Conservation (phyloP, 257 asterid species). For the Plantago major region DNA sequence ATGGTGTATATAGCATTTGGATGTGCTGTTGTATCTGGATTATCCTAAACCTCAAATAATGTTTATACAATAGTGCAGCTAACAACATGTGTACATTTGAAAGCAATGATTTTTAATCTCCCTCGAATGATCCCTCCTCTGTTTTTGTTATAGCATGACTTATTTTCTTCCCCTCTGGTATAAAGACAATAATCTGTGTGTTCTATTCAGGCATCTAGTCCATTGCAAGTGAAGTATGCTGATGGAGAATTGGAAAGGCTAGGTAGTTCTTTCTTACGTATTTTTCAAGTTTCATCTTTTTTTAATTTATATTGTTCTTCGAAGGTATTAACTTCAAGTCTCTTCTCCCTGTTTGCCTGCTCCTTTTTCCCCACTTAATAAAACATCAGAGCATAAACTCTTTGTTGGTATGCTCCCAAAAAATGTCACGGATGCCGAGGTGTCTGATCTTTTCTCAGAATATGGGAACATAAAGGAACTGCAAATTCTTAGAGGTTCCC, state of each 20-base stretch:
- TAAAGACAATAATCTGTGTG: constrained; percentile 28
- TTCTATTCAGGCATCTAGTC: constrained; percentile 86
- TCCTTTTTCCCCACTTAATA: constrained; percentile 4
- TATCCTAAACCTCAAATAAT: not conserved
- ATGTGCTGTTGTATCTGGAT: not conserved
- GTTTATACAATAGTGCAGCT: constrained; percentile 7
- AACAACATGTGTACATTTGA: not conserved
- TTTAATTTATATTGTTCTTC: constrained; percentile 7
- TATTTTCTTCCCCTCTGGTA: constrained; percentile 29
- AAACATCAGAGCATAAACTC: constrained; percentile 77
- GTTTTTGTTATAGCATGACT: constrained; percentile 12
- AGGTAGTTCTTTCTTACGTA: constrained; percentile 36
- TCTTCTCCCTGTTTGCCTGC: not conserved
- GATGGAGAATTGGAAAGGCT: constrained; percentile 99
- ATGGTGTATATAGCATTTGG: not conserved
- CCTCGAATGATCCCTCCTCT: constrained; percentile 8
- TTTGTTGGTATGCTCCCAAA: constrained; percentile 98
- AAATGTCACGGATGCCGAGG: constrained; percentile 77
- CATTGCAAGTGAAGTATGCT: constrained; percentile 97
- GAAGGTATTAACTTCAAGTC: not conserved
- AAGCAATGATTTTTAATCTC: not conserved
- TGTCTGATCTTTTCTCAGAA: constrained; percentile 75
- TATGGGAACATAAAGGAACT: constrained; percentile 77
- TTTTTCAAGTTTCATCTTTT: constrained; percentile 13
- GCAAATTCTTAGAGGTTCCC: constrained; percentile 89